Conservation (phyloP, 2,329 filamentous ascomycete species). For the Ciborinia camelliae region DNA sequence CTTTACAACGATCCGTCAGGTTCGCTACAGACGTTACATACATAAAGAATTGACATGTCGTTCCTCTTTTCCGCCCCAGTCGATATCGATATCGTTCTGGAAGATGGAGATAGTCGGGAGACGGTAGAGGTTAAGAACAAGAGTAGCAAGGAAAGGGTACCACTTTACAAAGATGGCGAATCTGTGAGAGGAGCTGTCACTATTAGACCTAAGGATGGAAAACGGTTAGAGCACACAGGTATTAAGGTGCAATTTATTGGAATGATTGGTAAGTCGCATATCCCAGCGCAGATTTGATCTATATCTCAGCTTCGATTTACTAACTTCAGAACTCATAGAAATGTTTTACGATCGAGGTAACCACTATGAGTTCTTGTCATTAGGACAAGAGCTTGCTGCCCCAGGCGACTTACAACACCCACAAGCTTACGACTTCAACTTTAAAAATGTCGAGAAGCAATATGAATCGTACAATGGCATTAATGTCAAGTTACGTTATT, state of each 20-base stretch:
- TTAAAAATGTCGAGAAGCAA: constrained; percentile 99
- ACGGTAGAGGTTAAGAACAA: constrained; percentile 99
- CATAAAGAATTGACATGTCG: constrained; percentile 59
- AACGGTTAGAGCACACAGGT: constrained; percentile 93
- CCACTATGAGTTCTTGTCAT: constrained; percentile 97
- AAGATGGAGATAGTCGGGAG: constrained; percentile 88
- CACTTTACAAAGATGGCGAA: constrained; percentile 96
- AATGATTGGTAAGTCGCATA: constrained; percentile 70
- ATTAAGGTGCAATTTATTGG: constrained; percentile 99
- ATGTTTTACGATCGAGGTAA: constrained; percentile 99
- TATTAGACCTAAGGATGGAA: constrained; percentile 94
- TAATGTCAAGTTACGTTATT: constrained; percentile 98
- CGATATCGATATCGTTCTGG: constrained; percentile 97
- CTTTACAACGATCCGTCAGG: not conserved
- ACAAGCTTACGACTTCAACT: constrained; percentile 98
- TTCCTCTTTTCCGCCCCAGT: constrained; percentile 98
- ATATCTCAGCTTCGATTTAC: constrained; percentile 1
- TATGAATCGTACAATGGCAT: constrained; percentile 99
- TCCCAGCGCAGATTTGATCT: not conserved
- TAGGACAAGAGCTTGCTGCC: constrained; percentile 93
- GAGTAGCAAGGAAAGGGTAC: constrained; percentile 93
- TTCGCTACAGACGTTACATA: not conserved
- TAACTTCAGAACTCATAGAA: constrained; percentile 52
- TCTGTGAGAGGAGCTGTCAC: constrained; percentile 96
- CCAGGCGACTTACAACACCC: constrained; percentile 98